These are phyloP conservation scores for Rhodofomes roseus DNA, from an alignment of 1,284 basidiomycete genomes.

Conservation along the genomic window DNA sequence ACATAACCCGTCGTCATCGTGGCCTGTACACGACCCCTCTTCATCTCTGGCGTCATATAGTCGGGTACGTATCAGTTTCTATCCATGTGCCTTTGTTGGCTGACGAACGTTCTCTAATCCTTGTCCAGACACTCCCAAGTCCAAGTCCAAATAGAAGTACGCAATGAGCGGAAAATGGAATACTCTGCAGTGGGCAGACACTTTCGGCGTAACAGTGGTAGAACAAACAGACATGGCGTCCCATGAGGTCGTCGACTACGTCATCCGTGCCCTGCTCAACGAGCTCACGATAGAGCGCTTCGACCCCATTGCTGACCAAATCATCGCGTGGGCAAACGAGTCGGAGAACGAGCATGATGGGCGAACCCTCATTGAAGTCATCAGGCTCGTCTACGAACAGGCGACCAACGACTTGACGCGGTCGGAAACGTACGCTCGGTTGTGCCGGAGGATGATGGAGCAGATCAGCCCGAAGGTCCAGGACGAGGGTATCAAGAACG, in stretches of 20 bases:
- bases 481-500: constrained; percentile 79
- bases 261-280: constrained; percentile 92
- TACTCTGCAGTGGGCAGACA: too few relatives aligned
- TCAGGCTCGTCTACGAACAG: constrained; percentile 95
- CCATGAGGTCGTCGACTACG: constrained; percentile 49
- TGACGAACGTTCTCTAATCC: too few relatives aligned
- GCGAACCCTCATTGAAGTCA: constrained; percentile 91
- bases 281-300: constrained; percentile 98
- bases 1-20: too few relatives aligned
- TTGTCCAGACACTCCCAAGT: too few relatives aligned
- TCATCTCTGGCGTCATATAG: too few relatives aligned
- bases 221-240: too few relatives aligned
- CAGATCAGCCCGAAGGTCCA: constrained; percentile 79
- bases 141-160: too few relatives aligned
- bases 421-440: constrained; percentile 95
- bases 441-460: constrained; percentile 81
- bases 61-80: too few relatives aligned
- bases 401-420: constrained; percentile 85
- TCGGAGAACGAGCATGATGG: constrained; percentile 91
- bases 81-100: too few relatives aligned
- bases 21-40: too few relatives aligned
- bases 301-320: constrained; percentile 72
- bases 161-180: too few relatives aligned
- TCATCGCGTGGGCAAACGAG: constrained; percentile 84
- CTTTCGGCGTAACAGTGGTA: too few relatives aligned